These are phyloP conservation scores for Acanthamoeba sp. DNA, from an alignment of 208 protist species.

Conservation along the genomic window DNA sequence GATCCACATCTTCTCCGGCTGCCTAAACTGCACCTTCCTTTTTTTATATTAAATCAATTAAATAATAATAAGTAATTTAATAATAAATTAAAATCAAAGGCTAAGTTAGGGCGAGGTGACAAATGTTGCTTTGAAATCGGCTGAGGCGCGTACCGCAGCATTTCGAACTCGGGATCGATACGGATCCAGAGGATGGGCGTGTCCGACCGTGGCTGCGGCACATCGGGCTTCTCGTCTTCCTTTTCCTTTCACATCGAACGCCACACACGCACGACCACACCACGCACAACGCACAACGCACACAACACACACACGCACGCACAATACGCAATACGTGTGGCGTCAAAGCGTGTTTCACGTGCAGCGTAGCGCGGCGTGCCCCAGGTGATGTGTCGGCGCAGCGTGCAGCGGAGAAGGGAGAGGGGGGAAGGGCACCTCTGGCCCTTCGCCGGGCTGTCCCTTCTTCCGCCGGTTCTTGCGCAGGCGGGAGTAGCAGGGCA, in stretches of 20 bases:
- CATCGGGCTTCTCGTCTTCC: conserved; percentile 1
- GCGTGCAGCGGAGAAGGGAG: neutral
- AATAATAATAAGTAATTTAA: neutral
- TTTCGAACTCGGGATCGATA: conserved; percentile 83
- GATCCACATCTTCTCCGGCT: conserved; percentile 85
- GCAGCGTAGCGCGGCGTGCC: no score
- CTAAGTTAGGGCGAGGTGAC: neutral
- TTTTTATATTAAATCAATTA: neutral
- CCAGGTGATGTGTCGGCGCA: neutral
- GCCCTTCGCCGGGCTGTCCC: conserved; percentile 60
- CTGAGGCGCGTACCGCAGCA: conserved; percentile 7
- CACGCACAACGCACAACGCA: neutral
- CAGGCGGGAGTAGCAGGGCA: conserved; percentile 75
- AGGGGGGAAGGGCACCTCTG: neutral
- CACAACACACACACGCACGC: neutral
- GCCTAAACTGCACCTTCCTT: conserved; percentile 74
- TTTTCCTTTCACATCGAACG: no score
- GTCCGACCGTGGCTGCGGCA: conserved; percentile 48
- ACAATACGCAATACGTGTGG: neutral
- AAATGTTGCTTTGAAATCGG: neutral
- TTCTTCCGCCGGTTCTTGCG: conserved; percentile 78
- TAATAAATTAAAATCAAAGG: neutral
- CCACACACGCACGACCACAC: no score
- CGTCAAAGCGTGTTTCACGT: no score
- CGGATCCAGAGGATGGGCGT: conserved; percentile 82